Conservation (phyloP, 176 grass and related monocot genomes). For the Rhynchospora pubera region DNA sequence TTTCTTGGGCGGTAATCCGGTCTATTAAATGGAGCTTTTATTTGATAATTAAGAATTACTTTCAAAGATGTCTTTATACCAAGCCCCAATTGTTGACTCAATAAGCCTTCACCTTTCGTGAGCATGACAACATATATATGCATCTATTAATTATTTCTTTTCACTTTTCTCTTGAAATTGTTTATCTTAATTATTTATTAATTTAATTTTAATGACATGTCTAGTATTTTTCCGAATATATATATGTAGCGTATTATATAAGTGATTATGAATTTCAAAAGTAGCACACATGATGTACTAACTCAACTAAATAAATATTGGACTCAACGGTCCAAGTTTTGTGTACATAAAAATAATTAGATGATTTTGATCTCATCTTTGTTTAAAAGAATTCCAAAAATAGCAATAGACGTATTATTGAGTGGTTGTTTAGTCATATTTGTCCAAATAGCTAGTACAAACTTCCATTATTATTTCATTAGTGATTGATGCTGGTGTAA, state of each 20-base stretch:
- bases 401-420: not conserved
- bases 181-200: no score
- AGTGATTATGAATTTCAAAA: no score
- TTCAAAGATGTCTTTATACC: not conserved
- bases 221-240: not conserved
- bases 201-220: no score
- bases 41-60: not conserved
- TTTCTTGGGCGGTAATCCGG: slow-evolving; percentile 1
- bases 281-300: no score
- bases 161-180: not conserved
- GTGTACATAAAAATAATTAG: no score
- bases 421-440: not conserved
- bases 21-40: slow-evolving; percentile 1
- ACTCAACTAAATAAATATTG: no score
- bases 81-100: not conserved
- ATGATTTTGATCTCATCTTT: no score
- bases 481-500: not conserved
- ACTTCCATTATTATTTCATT: not conserved
- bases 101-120: not conserved
- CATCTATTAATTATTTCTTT: not conserved
- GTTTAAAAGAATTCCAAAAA: not conserved
- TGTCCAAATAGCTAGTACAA: not conserved
- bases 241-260: no score
- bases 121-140: not conserved
- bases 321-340: no score